Conservation (phyloP, 148 eudicot genomes). For the Arbutus unedo region DNA sequence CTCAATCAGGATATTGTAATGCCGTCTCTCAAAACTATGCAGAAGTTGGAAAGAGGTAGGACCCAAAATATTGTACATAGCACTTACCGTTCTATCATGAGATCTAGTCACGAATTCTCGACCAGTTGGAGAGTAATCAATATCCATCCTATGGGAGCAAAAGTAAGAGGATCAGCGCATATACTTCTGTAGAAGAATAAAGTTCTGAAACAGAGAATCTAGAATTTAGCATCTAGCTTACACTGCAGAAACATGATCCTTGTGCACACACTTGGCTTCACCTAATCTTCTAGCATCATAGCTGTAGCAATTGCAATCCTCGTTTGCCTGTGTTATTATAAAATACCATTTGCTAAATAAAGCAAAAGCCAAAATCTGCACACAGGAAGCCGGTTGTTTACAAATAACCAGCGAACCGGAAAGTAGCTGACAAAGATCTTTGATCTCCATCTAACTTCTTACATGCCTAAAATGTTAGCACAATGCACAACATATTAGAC, state of each 20-base stretch:
- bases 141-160: slow-evolving; percentile 70
- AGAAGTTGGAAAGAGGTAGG: background rate
- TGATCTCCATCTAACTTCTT: background rate
- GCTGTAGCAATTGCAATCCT: slow-evolving; percentile 90
- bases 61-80: background rate
- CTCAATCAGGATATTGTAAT: slow-evolving; percentile 6
- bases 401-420: background rate
- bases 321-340: slow-evolving; percentile 73
- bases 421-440: background rate
- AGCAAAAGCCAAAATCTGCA: background rate
- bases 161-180: background rate
- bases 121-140: slow-evolving; percentile 97
- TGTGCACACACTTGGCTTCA: slow-evolving; percentile 93
- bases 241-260: slow-evolving; percentile 98
- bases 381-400: background rate
- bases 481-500: background rate
- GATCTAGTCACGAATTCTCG: slow-evolving; percentile 99
- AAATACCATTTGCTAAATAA: slow-evolving; percentile 5
- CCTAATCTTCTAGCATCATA: slow-evolving; percentile 75
- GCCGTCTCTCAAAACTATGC: background rate
- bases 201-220: background rate
- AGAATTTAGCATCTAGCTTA: slow-evolving; percentile 24
- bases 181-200: background rate
- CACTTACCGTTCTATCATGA: slow-evolving; percentile 88
- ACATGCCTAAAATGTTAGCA: background rate